Percentiles rank a stretch among this genome's conserved stretches.
These are phyloP conservation scores for Scutellaria barbata DNA, from an alignment of 257 asterid genomes.

Conservation along the genomic window DNA sequence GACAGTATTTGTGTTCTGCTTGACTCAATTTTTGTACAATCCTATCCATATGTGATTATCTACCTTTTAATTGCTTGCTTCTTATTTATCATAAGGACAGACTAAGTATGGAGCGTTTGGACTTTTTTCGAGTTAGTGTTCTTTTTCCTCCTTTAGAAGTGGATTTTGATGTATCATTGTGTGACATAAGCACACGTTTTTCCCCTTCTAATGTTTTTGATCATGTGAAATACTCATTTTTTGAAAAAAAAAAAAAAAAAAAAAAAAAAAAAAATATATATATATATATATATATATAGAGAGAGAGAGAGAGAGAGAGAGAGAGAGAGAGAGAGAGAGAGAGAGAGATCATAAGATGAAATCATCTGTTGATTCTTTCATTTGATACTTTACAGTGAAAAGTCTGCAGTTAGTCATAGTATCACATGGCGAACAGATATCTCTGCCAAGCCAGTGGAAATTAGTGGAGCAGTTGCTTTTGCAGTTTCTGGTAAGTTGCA, in stretches of 20 bases:
- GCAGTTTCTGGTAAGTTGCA: conserved; percentile 79
- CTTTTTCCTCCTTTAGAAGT: background rate
- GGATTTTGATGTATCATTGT: background rate
- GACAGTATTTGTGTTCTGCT: background rate
- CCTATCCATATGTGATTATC: too few relatives aligned
- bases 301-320: too few relatives aligned
- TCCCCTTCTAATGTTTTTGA: background rate
- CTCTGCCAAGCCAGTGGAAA: conserved; percentile 68
- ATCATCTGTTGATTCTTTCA: conserved; percentile 15
- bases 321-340: too few relatives aligned
- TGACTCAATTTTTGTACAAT: background rate
- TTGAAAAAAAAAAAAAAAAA: too few relatives aligned
- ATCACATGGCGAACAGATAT: conserved; percentile 68
- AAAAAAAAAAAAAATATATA: too few relatives aligned
- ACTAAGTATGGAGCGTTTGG: background rate
- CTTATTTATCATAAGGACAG: background rate
- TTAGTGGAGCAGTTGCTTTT: conserved; percentile 74
- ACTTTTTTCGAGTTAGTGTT: background rate
- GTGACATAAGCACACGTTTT: background rate
- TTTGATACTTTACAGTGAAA: conserved; percentile 57
- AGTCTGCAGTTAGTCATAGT: conserved; percentile 89
- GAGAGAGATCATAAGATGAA: too few relatives aligned
- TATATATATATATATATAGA: too few relatives aligned
- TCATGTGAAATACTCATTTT: background rate
- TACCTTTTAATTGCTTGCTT: too few relatives aligned